phyloP scores from a whole-genome alignment of 345 rosid genomes.

The Syzygium aromaticum region DNA sequence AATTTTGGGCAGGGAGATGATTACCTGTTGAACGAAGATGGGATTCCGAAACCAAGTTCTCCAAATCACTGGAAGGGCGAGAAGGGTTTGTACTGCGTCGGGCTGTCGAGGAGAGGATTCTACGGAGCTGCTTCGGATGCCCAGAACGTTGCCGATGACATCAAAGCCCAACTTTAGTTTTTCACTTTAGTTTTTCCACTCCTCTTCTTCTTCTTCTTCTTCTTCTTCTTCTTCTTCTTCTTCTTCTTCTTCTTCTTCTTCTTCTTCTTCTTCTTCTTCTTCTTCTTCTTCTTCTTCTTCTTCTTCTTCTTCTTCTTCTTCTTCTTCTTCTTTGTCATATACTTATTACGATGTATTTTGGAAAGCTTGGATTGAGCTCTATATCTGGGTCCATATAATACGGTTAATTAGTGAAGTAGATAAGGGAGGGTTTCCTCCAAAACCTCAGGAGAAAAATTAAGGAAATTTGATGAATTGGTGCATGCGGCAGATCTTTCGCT shows the following conservation, averaged over 20 bases:
- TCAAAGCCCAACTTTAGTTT: constrained; percentile 17
- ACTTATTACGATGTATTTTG: not conserved
- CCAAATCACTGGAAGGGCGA: constrained; percentile 51
- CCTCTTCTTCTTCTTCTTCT: no score
- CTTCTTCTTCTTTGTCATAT: not conserved
- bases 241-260: no score
- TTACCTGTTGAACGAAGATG: constrained; percentile 31
- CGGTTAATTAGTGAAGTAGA: not conserved
- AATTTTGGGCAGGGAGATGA: constrained; percentile 23
- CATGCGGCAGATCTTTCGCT: not conserved
- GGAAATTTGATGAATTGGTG: no score
- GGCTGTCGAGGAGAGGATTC: constrained; percentile 36
- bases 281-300: no score
- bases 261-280: no score
- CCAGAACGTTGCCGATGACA: constrained; percentile 25
- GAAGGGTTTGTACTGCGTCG: constrained; percentile 37
- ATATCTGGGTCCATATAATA: not conserved
- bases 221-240: no score
- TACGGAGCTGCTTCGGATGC: constrained; percentile 29
- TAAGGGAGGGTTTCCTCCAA: not conserved
- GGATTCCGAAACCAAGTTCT: constrained; percentile 22
- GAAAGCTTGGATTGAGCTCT: not conserved
- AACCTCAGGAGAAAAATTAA: not conserved
- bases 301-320: no score
- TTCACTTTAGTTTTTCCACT: not conserved